phyloP scores from a whole-genome alignment of 495 filamentous ascomycete genomes.

The Cetradonia linearis region DNA sequence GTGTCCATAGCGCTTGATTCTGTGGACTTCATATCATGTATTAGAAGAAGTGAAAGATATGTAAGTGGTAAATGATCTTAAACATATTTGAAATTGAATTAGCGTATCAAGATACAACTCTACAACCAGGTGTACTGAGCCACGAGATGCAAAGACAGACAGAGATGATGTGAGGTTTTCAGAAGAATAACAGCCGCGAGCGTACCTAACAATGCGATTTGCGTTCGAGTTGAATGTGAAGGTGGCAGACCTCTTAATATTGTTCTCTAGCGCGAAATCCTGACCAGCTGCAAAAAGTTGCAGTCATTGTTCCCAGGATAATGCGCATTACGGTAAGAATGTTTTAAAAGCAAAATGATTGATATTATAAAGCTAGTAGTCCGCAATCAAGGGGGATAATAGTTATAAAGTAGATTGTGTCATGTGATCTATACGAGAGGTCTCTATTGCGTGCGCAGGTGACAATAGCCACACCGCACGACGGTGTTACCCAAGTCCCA shows the following conservation, averaged over 20 bases:
- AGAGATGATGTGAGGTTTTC: neutral
- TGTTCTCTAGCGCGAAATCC: slow-evolving; percentile 20
- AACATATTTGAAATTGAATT: neutral
- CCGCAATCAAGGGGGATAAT: neutral
- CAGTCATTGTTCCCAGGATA: neutral
- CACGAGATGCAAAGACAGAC: neutral
- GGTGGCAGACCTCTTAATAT: slow-evolving; percentile 15
- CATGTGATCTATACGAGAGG: neutral
- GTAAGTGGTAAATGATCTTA: neutral
- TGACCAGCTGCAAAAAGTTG: neutral
- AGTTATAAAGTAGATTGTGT: neutral
- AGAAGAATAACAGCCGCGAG: slow-evolving; percentile 6
- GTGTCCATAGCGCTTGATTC: slow-evolving; percentile 21
- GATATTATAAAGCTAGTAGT: neutral
- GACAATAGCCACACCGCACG: neutral
- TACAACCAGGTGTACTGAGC: neutral
- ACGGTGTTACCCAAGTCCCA: neutral
- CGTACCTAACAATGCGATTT: slow-evolving; percentile 22
- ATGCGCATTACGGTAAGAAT: neutral
- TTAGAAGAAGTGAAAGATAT: neutral
- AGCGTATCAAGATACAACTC: neutral
- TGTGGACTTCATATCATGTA: neutral
- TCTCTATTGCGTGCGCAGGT: neutral
- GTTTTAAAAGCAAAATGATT: neutral
- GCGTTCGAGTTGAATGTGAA: slow-evolving; percentile 19